A percentile compares a stretch with the other conserved stretches of the same genome.
phyloP scores from a whole-genome alignment of 805 yeast species.

The Candida vartiovaarae region DNA sequence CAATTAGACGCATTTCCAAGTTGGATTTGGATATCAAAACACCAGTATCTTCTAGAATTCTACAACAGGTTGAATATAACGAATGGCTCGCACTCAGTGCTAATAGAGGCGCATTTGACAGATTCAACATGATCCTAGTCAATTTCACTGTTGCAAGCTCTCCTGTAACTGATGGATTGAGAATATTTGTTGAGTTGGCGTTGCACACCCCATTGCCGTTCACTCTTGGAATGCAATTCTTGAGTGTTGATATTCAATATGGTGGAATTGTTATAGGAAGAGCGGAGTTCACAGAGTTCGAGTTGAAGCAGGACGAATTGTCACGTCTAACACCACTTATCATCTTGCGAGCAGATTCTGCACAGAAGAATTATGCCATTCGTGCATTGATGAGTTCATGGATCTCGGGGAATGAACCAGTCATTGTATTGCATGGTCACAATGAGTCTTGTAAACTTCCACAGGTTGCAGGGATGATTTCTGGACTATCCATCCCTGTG shows the following conservation, averaged over 20 bases:
- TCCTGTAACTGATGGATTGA: constrained; percentile 21
- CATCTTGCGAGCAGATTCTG: constrained; percentile 16
- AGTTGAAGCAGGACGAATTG: constrained; percentile 14
- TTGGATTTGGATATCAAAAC: constrained; percentile 20
- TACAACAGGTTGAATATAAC: constrained; percentile 13
- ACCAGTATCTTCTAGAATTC: constrained; percentile 17
- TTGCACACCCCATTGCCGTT: constrained; percentile 29
- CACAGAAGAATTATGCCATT: constrained; percentile 14
- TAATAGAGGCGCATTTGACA: not conserved
- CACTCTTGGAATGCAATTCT: constrained; percentile 20
- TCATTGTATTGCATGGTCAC: constrained; percentile 25
- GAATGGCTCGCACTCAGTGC: constrained; percentile 2
- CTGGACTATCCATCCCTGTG: constrained; percentile 23
- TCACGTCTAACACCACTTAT: constrained; percentile 12
- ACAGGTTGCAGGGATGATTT: constrained; percentile 21
- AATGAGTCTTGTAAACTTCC: constrained; percentile 17
- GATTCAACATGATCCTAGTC: constrained; percentile 4
- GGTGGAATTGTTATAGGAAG: constrained; percentile 31
- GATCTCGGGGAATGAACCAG: constrained; percentile 32
- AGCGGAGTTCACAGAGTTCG: constrained; percentile 21
- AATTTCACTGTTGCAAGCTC: constrained; percentile 22
- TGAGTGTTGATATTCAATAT: constrained; percentile 25
- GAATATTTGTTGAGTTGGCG: constrained; percentile 26
- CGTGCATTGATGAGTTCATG: constrained; percentile 32
- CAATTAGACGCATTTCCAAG: constrained; percentile 1